These are phyloP conservation scores for Thuja plicata DNA, from an alignment of 83 land plant species.

Conservation along the genomic window DNA sequence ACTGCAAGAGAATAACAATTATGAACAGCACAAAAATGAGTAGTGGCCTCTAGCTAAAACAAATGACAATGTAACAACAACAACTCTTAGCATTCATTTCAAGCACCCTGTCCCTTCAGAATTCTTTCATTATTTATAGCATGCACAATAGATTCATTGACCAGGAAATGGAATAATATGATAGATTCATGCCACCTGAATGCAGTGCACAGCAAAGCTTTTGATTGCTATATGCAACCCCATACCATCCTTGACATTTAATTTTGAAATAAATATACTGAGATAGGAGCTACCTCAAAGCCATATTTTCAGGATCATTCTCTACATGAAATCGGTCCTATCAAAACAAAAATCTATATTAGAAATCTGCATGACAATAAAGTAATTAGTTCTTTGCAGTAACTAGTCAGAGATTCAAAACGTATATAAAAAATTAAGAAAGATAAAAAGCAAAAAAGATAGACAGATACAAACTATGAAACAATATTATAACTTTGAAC, in stretches of 20 bases:
- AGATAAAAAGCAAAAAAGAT: neutral
- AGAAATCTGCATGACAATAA: neutral
- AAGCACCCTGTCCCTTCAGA: neutral
- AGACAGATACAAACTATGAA: neutral
- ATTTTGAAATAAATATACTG: neutral
- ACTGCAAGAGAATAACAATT: neutral
- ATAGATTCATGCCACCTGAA: neutral
- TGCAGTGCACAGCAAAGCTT: neutral
- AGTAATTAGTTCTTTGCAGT: neutral
- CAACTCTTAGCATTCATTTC: neutral
- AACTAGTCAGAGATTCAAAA: neutral
- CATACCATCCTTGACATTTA: neutral
- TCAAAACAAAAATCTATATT: neutral
- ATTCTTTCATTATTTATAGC: neutral
- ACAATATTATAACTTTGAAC: constrained; percentile 5
- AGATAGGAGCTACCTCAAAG: neutral
- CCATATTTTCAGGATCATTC: constrained; percentile 6
- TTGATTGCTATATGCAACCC: neutral
- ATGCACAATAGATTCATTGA: neutral
- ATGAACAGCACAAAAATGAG: neutral
- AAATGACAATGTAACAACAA: neutral
- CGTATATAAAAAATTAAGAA: neutral
- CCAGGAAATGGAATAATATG: neutral
- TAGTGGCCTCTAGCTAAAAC: neutral
- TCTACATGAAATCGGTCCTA: constrained; percentile 11